Conservation (phyloP, 208 protist genomes). For the Hexamita inflata region DNA sequence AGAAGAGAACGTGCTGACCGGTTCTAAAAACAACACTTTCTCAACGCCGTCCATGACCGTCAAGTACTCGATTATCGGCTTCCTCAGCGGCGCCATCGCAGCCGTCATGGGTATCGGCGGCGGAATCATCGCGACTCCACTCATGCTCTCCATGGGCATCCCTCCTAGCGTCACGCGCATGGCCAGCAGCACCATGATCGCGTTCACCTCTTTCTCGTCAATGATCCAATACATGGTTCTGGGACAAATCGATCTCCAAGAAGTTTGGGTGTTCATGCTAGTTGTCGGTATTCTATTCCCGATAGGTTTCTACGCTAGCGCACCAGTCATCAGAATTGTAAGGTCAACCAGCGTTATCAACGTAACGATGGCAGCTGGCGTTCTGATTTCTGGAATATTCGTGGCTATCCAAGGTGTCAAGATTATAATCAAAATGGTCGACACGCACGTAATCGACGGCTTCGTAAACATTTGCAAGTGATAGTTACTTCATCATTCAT, state of each 20-base stretch:
- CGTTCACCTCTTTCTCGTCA: background rate
- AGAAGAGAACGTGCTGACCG: too few relatives aligned
- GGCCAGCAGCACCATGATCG: conserved; percentile 7
- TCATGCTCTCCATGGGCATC: conserved; percentile 13
- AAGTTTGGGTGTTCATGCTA: conserved; percentile 11
- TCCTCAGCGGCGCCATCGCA: background rate
- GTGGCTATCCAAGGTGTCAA: too few relatives aligned
- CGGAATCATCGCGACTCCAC: background rate
- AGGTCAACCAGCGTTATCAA: too few relatives aligned
- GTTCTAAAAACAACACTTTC: too few relatives aligned
- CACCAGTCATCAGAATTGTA: background rate
- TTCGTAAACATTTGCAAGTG: too few relatives aligned
- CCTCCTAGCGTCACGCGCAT: background rate
- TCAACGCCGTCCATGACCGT: too few relatives aligned
- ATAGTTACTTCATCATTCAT: too few relatives aligned
- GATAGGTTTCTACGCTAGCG: background rate
- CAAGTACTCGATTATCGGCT: background rate
- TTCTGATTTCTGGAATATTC: too few relatives aligned
- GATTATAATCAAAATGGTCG: too few relatives aligned
- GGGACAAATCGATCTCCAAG: background rate
- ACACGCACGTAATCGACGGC: too few relatives aligned
- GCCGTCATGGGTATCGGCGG: conserved; percentile 3
- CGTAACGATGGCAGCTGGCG: too few relatives aligned
- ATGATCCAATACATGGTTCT: background rate
- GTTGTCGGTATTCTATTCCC: background rate